phyloP scores from a whole-genome alignment of 2,329 filamentous ascomycete species.

The Penicillium sp. region DNA sequence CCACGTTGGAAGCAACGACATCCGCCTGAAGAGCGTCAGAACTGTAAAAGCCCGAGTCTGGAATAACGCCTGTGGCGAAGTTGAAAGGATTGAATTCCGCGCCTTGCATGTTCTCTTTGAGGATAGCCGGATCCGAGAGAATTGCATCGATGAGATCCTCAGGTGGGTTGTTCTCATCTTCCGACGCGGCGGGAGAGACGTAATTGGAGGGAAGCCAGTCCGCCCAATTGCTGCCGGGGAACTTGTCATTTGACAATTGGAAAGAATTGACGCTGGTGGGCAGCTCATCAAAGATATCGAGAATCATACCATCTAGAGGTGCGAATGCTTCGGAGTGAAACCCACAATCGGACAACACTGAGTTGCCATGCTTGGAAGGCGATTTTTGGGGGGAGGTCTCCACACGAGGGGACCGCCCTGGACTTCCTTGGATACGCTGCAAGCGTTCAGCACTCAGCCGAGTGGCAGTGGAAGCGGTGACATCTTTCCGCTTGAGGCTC shows the following conservation, averaged over 20 bases:
- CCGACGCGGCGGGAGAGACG: slow-evolving; percentile 28
- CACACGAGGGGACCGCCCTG: slow-evolving; percentile 16
- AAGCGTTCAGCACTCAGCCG: slow-evolving; percentile 30
- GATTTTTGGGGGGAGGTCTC: slow-evolving; percentile 20
- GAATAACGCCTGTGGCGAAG: slow-evolving; percentile 24
- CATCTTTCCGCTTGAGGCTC: slow-evolving; percentile 20
- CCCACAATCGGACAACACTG: slow-evolving; percentile 18
- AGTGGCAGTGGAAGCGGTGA: slow-evolving; percentile 21
- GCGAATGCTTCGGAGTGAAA: slow-evolving; percentile 25
- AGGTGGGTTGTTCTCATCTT: slow-evolving; percentile 16
- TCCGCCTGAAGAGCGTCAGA: slow-evolving; percentile 29
- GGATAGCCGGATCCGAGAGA: slow-evolving; percentile 29
- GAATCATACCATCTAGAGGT: slow-evolving; percentile 31
- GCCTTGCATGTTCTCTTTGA: slow-evolving; percentile 23
- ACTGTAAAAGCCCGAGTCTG: slow-evolving; percentile 35
- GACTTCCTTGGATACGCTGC: slow-evolving; percentile 28
- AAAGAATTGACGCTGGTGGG: slow-evolving; percentile 24
- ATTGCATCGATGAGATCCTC: slow-evolving; percentile 32
- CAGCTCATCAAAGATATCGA: slow-evolving; percentile 36
- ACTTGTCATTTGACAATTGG: slow-evolving; percentile 25
- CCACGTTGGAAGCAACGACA: slow-evolving; percentile 12
- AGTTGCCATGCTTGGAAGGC: slow-evolving; percentile 20
- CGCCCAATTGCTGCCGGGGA: slow-evolving; percentile 27
- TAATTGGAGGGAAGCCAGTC: slow-evolving; percentile 36
- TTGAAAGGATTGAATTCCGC: slow-evolving; percentile 29